These are phyloP conservation scores for Spathaspora gorwiae DNA, from an alignment of 805 yeast species.

Conservation along the genomic window DNA sequence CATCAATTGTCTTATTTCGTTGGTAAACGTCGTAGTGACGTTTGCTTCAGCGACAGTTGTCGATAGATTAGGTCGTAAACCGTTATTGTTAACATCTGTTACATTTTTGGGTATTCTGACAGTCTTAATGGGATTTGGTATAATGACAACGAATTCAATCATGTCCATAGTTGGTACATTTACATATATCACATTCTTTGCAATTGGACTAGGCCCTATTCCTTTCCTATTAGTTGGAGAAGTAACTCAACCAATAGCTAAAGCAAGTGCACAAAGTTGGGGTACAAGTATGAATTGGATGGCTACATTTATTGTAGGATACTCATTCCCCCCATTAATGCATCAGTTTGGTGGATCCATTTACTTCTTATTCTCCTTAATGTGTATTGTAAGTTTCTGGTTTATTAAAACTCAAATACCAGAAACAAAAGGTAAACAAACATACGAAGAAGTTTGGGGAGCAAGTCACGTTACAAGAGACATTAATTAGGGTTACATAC, in stretches of 20 bases:
- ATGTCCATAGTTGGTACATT: slow-evolving; percentile 63
- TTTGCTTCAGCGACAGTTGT: slow-evolving; percentile 67
- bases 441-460: slow-evolving; percentile 67
- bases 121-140: slow-evolving; percentile 61
- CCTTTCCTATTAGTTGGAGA: slow-evolving; percentile 88
- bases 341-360: slow-evolving; percentile 68
- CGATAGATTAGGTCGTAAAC: slow-evolving; percentile 72
- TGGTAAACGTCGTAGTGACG: slow-evolving; percentile 72
- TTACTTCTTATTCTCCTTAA: slow-evolving; percentile 64
- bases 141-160: slow-evolving; percentile 41
- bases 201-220: slow-evolving; percentile 91
- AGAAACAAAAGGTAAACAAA: slow-evolving; percentile 65
- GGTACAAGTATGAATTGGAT: slow-evolving; percentile 91
- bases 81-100: slow-evolving; percentile 55
- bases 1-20: slow-evolving; percentile 72
- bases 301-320: slow-evolving; percentile 80
- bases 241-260: slow-evolving; percentile 75
- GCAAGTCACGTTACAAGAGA: slow-evolving; percentile 7
- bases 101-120: slow-evolving; percentile 65
- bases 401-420: slow-evolving; percentile 55
- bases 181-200: slow-evolving; percentile 77
- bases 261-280: slow-evolving; percentile 85
- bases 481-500: neutral
- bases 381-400: slow-evolving; percentile 46
- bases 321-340: slow-evolving; percentile 71